phyloP scores from a whole-genome alignment of 352 stramenopile species.

The Blastocystis sp. region DNA sequence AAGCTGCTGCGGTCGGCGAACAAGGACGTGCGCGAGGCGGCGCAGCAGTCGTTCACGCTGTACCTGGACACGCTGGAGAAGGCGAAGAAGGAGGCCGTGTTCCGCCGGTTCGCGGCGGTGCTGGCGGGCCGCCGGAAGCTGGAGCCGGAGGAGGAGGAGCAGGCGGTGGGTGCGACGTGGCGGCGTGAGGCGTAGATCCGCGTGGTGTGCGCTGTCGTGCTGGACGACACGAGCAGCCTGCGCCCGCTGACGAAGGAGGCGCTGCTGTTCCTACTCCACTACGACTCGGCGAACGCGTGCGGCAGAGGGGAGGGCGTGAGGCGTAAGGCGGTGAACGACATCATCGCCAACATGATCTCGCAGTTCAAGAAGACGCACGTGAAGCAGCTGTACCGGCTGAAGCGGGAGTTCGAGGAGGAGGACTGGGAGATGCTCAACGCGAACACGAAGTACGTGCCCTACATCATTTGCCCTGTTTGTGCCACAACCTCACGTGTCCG shows the following conservation, averaged over 20 bases:
- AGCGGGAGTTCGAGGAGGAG: slow-evolving; percentile 16
- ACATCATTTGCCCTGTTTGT: neutral
- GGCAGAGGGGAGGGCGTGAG: neutral
- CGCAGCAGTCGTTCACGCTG: neutral
- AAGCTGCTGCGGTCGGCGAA: neutral
- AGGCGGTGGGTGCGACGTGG: neutral
- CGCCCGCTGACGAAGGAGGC: slow-evolving; percentile 35
- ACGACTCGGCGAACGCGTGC: neutral
- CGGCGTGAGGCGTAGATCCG: neutral
- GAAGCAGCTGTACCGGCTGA: slow-evolving; percentile 7
- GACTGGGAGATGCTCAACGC: slow-evolving; percentile 54
- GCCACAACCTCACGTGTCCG: neutral
- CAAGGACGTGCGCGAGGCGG: neutral
- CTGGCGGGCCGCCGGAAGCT: neutral
- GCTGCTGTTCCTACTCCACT: slow-evolving; percentile 36
- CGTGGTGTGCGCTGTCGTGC: slow-evolving; percentile 1
- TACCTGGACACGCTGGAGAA: neutral
- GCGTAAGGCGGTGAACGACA: neutral
- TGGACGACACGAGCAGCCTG: slow-evolving; percentile 3
- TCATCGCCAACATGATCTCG: slow-evolving; percentile 6
- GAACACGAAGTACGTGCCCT: slow-evolving; percentile 44
- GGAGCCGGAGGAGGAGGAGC: neutral
- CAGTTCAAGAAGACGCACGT: slow-evolving; percentile 43
- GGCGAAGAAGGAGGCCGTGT: neutral
- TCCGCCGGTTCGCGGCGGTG: neutral